Evolutionary conservation across 352 stramenopile genomes (phyloP).

Genomic region (Phytophthora crassamura): DNA sequence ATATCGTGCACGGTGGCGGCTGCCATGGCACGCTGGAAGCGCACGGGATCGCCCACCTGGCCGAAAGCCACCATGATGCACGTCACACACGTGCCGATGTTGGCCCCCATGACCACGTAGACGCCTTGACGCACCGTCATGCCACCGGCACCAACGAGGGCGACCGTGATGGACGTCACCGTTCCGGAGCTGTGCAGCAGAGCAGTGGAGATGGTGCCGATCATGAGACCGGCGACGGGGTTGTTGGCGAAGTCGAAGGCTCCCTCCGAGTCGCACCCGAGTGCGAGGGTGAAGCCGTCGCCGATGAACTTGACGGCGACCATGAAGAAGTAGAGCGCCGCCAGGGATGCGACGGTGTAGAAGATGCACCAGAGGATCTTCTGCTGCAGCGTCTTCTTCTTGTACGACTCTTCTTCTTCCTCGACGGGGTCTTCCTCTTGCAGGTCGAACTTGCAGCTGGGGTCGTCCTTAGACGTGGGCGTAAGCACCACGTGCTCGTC

Average conservation of each 20-base stretch:
- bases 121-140: constrained; percentile 82
- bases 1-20: constrained; percentile 60
- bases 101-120: constrained; percentile 91
- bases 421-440: constrained; percentile 23
- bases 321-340: constrained; percentile 81
- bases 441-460: constrained; percentile 21
- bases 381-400: constrained; percentile 30
- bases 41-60: constrained; percentile 71
- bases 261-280: constrained; percentile 58
- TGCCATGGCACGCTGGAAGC: constrained; percentile 64
- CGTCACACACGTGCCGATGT: constrained; percentile 88
- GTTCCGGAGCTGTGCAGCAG: constrained; percentile 74
- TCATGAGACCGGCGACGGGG: constrained; percentile 72
- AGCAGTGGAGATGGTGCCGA: no score
- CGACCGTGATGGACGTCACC: constrained; percentile 76
- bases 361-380: constrained; percentile 44
- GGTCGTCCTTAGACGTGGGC: constrained; percentile 15
- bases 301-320: constrained; percentile 77
- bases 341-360: constrained; percentile 41
- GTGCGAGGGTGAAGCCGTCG: constrained; percentile 67
- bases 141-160: constrained; percentile 56
- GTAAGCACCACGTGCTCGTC: constrained; percentile 21
- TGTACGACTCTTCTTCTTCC: constrained; percentile 27
- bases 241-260: constrained; percentile 72
- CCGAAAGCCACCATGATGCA: constrained; percentile 91